Evolutionary conservation across 2,329 filamentous ascomycete species (phyloP).

Genomic region (Orbilia javanica): DNA sequence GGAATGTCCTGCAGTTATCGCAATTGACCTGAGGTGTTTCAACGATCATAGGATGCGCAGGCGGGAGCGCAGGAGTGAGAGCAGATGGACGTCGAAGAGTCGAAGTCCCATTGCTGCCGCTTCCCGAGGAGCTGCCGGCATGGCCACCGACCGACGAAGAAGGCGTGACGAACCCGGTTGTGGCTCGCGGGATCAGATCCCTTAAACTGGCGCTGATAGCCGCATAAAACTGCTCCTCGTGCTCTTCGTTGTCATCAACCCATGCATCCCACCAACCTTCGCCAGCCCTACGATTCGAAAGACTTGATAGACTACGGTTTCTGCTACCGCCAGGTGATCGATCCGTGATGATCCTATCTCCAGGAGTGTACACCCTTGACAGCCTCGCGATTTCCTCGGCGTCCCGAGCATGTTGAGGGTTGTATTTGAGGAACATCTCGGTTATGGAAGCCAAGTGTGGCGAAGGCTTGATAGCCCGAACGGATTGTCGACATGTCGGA

Average conservation of each 20-base stretch:
- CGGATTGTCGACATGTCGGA: slow-evolving; percentile 87
- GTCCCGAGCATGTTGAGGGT: slow-evolving; percentile 79
- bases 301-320: slow-evolving; percentile 43
- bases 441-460: slow-evolving; percentile 88
- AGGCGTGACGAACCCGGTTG: slow-evolving; percentile 28
- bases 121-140: slow-evolving; percentile 41
- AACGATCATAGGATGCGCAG: not conserved
- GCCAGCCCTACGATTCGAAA: slow-evolving; percentile 41
- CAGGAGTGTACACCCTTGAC: slow-evolving; percentile 80
- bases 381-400: slow-evolving; percentile 81
- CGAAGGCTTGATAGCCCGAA: slow-evolving; percentile 89
- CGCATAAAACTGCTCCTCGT: slow-evolving; percentile 48
- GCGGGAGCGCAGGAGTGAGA: not conserved
- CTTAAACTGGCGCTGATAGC: slow-evolving; percentile 45
- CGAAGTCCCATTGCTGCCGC: not conserved
- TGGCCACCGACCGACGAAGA: slow-evolving; percentile 27
- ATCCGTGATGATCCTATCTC: slow-evolving; percentile 77
- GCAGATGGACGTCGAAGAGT: slow-evolving; percentile 15
- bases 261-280: slow-evolving; percentile 52
- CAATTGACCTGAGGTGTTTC: slow-evolving; percentile 49
- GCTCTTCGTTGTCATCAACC: slow-evolving; percentile 40
- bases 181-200: slow-evolving; percentile 43
- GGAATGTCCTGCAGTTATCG: slow-evolving; percentile 14
- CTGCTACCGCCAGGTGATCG: slow-evolving; percentile 28
- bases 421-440: slow-evolving; percentile 85